These are phyloP conservation scores for Aquanectria penicillioides DNA, from an alignment of 2,329 filamentous ascomycete species.

Conservation along the genomic window DNA sequence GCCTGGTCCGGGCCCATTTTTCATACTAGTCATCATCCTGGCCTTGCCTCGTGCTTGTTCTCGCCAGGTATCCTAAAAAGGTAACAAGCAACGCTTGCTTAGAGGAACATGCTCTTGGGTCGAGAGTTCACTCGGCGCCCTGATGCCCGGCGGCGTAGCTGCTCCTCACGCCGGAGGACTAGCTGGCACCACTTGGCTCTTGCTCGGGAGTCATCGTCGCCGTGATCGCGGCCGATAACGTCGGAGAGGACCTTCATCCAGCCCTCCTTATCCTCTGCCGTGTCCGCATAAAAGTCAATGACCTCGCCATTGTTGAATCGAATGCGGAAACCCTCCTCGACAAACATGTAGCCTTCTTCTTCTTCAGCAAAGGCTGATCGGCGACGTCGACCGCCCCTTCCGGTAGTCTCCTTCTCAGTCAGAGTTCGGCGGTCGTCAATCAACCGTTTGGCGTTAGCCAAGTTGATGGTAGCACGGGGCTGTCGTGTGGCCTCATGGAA, in stretches of 20 bases:
- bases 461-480: slow-evolving; percentile 95
- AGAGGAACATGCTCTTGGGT: slow-evolving; percentile 67
- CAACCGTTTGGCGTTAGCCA: slow-evolving; percentile 89
- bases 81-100: slow-evolving; percentile 35
- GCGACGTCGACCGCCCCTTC: slow-evolving; percentile 80
- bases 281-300: slow-evolving; percentile 98
- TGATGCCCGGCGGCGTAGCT: slow-evolving; percentile 64
- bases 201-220: slow-evolving; percentile 58
- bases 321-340: slow-evolving; percentile 98
- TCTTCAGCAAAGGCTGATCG: slow-evolving; percentile 98
- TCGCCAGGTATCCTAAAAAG: slow-evolving; percentile 17
- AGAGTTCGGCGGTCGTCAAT: slow-evolving; percentile 91
- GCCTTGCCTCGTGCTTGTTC: slow-evolving; percentile 33
- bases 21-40: slow-evolving; percentile 30
- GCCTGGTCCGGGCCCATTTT: slow-evolving; percentile 41
- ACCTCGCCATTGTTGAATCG: slow-evolving; percentile 98
- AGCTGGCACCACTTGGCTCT: slow-evolving; percentile 74
- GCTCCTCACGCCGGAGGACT: slow-evolving; percentile 71
- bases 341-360: slow-evolving; percentile 99
- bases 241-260: slow-evolving; percentile 94
- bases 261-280: slow-evolving; percentile 83
- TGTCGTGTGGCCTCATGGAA: slow-evolving; percentile 96
- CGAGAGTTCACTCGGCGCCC: slow-evolving; percentile 63
- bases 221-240: slow-evolving; percentile 66
- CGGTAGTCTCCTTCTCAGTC: slow-evolving; percentile 83